Percentiles rank a stretch among this genome's conserved stretches.
Conservation (phyloP, 139 green algal species). For the Chlorella sorokiniana region DNA sequence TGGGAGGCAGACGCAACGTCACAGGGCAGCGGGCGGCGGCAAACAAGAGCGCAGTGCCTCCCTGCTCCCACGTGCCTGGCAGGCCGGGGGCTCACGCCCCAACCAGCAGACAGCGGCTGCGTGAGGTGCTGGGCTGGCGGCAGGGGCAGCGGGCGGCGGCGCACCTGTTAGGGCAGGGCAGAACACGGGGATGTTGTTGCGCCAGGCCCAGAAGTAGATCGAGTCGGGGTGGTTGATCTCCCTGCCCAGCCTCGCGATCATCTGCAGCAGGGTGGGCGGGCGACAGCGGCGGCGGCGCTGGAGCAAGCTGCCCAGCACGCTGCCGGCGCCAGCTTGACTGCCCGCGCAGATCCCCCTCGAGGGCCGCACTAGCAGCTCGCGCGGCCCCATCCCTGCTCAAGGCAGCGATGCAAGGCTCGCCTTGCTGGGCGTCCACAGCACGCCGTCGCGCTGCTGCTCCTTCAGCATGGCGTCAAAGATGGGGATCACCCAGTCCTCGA, state of each 20-base stretch:
- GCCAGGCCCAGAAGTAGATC: slow-evolving; percentile 91
- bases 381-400: background rate
- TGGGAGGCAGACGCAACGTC: background rate
- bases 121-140: too few relatives aligned
- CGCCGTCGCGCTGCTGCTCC: slow-evolving; percentile 85
- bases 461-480: slow-evolving; percentile 92
- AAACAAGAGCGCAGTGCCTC: too few relatives aligned
- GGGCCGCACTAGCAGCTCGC: background rate
- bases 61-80: too few relatives aligned
- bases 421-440: slow-evolving; percentile 93
- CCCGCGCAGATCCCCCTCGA: background rate
- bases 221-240: slow-evolving; percentile 90
- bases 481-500: slow-evolving; percentile 99
- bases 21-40: background rate
- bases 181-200: slow-evolving; percentile 95
- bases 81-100: too few relatives aligned
- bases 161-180: slow-evolving; percentile 93
- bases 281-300: background rate
- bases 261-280: slow-evolving; percentile 30
- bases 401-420: slow-evolving; percentile 37
- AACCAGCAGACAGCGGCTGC: too few relatives aligned
- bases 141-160: too few relatives aligned
- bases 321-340: too few relatives aligned
- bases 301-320: background rate
- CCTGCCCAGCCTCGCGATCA: slow-evolving; percentile 83